A percentile compares a stretch with the other conserved stretches of the same genome.
phyloP scores from a whole-genome alignment of 2,329 filamentous ascomycete species.

The Blumeria hordei region DNA sequence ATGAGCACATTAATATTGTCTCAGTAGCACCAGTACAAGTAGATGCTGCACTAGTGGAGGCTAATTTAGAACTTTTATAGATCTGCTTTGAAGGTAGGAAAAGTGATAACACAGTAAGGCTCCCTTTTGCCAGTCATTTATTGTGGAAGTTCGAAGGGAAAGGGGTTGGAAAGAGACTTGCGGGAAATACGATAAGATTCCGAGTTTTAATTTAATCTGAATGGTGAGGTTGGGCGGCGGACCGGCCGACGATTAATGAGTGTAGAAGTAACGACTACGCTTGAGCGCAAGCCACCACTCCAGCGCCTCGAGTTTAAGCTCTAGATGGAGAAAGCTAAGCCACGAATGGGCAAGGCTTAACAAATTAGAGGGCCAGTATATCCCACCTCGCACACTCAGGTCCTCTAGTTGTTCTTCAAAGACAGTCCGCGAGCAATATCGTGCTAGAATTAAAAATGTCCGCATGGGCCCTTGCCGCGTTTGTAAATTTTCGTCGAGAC shows the following conservation, averaged over 20 bases:
- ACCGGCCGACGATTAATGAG: background rate
- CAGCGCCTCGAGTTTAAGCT: constrained; percentile 36
- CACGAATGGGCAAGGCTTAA: constrained; percentile 30
- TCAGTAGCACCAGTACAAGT: too few relatives aligned
- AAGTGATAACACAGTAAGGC: background rate
- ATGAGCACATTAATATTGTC: too few relatives aligned
- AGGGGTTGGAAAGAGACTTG: background rate
- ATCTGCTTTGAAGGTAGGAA: background rate
- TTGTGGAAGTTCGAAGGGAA: background rate
- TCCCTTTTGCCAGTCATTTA: background rate
- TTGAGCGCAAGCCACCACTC: constrained; percentile 35
- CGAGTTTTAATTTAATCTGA: background rate
- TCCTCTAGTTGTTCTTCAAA: constrained; percentile 38
- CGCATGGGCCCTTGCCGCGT: constrained; percentile 43
- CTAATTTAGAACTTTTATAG: too few relatives aligned
- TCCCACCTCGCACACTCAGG: constrained; percentile 26
- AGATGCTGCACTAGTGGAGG: too few relatives aligned
- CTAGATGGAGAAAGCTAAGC: constrained; percentile 32
- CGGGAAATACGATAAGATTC: background rate
- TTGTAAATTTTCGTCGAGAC: constrained; percentile 72
- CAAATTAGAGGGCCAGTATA: constrained; percentile 33
- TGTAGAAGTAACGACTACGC: constrained; percentile 14
- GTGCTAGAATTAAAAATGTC: constrained; percentile 41
- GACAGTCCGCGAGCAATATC: constrained; percentile 43
- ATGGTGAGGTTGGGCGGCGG: background rate